Evolutionary conservation across 345 rosid species (phyloP).

Genomic region (Salix viminalis): DNA sequence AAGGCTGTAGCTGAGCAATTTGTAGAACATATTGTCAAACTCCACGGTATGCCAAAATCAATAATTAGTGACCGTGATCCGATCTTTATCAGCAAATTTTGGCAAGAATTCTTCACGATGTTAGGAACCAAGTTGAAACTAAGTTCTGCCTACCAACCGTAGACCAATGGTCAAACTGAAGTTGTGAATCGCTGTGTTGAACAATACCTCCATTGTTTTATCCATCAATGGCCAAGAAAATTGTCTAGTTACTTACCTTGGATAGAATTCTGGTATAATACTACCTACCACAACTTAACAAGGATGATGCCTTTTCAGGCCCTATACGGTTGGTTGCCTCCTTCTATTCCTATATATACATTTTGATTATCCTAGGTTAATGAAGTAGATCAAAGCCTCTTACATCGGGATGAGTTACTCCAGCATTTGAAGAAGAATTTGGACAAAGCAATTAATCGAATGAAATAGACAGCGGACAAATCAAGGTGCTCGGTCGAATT

Average conservation of each 20-base stretch:
- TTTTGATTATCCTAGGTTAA: neutral
- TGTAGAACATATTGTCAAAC: neutral
- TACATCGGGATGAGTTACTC: neutral
- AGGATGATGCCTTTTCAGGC: neutral
- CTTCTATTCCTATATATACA: neutral
- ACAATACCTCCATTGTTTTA: too few relatives aligned
- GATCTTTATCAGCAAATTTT: neutral
- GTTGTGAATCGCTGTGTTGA: neutral
- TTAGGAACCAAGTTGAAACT: neutral
- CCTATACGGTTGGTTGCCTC: neutral
- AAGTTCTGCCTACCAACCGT: neutral
- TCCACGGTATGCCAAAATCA: neutral
- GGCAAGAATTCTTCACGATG: neutral
- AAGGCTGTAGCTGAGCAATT: accelerated
- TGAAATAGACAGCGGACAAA: neutral
- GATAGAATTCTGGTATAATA: neutral
- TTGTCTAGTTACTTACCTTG: neutral
- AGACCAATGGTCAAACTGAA: too few relatives aligned
- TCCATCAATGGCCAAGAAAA: neutral
- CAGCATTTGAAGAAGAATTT: neutral
- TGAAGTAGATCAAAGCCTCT: neutral
- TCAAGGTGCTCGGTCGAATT: neutral
- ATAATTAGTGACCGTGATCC: neutral
- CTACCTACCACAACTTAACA: neutral
- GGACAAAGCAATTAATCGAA: too few relatives aligned